A percentile compares a stretch with the other conserved stretches of the same genome.
Evolutionary conservation across 352 stramenopile species (phyloP).

Genomic region (Globisporangium lucens): DNA sequence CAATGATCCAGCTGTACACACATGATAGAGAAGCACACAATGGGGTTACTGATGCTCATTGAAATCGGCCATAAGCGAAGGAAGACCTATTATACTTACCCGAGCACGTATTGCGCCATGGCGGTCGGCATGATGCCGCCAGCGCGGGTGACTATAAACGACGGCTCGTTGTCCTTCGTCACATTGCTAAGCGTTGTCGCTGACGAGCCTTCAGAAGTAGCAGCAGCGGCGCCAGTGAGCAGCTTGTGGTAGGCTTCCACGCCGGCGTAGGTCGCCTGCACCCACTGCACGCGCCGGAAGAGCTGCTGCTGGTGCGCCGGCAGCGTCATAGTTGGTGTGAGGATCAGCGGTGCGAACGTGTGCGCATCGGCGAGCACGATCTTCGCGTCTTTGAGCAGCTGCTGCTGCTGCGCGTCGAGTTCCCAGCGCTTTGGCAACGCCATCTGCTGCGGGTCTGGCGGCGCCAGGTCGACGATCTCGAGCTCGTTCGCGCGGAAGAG

Average conservation of each 20-base stretch:
- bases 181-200: constrained; percentile 12
- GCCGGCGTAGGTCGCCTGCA: constrained; percentile 64
- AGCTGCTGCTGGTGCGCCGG: constrained; percentile 27
- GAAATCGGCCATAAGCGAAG: neutral
- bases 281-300: constrained; percentile 43
- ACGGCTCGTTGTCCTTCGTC: constrained; percentile 12
- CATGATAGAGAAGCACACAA: neutral
- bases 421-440: constrained; percentile 23
- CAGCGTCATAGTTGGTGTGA: constrained; percentile 22
- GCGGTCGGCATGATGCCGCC: constrained; percentile 51
- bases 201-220: neutral
- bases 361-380: constrained; percentile 55
- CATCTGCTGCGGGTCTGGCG: constrained; percentile 16
- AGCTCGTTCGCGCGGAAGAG: constrained; percentile 40
- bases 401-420: constrained; percentile 30
- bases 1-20: constrained; percentile 43
- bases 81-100: constrained; percentile 18
- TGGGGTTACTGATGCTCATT: neutral
- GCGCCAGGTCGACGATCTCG: constrained; percentile 42
- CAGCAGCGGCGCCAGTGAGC: neutral
- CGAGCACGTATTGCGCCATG: constrained; percentile 70
- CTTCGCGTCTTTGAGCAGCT: constrained; percentile 34
- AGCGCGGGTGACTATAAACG: constrained; percentile 53
- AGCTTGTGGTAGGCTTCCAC: constrained; percentile 50
- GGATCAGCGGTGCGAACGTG: constrained; percentile 36